phyloP scores from a whole-genome alignment of 805 yeast species.

The Candida ipomoeae region DNA sequence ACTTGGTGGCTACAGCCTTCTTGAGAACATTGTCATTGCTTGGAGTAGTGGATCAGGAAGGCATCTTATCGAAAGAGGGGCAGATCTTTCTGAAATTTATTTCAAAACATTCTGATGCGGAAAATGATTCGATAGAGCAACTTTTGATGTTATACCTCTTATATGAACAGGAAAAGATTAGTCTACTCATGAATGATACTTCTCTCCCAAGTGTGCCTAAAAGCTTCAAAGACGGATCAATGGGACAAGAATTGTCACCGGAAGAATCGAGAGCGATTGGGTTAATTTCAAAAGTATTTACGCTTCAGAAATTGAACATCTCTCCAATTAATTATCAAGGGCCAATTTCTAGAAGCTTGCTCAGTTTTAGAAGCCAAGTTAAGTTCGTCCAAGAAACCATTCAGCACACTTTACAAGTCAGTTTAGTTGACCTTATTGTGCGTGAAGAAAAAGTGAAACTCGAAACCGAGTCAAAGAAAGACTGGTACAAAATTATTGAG shows the following conservation, averaged over 20 bases:
- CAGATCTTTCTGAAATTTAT: conserved; percentile 36
- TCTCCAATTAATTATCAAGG: conserved; percentile 52
- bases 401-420: conserved; percentile 51
- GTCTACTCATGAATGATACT: conserved; percentile 36
- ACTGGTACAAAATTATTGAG: conserved; percentile 57
- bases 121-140: conserved; percentile 31
- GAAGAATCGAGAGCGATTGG: conserved; percentile 35
- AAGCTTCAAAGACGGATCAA: conserved; percentile 24
- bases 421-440: conserved; percentile 48
- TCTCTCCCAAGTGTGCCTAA: conserved; percentile 31
- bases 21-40: conserved; percentile 48
- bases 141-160: conserved; percentile 47
- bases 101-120: conserved; percentile 13
- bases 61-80: conserved; percentile 39
- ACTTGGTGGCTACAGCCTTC: conserved; percentile 10
- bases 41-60: conserved; percentile 44
- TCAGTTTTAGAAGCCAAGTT: conserved; percentile 63
- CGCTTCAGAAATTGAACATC: conserved; percentile 33
- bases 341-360: conserved; percentile 62
- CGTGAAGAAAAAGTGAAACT: conserved; percentile 47
- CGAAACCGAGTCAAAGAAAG: conserved; percentile 33
- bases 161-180: conserved; percentile 33
- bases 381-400: conserved; percentile 47
- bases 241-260: conserved; percentile 28
- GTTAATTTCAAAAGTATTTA: conserved; percentile 35